These are phyloP conservation scores for Capronia coronata DNA, from an alignment of 2,329 filamentous ascomycete species.

Conservation along the genomic window DNA sequence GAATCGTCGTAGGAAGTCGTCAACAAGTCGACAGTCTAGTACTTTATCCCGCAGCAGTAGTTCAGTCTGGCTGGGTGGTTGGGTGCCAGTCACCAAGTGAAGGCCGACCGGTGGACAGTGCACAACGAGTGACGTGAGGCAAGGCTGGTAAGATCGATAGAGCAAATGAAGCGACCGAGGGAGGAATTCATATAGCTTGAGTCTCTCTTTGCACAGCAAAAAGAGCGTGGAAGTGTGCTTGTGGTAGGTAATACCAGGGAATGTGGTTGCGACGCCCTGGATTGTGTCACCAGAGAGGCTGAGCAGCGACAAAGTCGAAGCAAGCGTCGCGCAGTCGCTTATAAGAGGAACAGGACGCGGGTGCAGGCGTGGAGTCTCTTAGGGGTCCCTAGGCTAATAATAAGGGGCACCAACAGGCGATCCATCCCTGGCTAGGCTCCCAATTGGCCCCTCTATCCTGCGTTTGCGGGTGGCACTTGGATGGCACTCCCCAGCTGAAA, in stretches of 20 bases:
- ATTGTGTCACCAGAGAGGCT: constrained; percentile 16
- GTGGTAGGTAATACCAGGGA: too few relatives aligned
- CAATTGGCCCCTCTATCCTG: not conserved
- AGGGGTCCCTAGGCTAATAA: not conserved
- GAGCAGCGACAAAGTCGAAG: constrained; percentile 6
- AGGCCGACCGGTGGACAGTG: constrained; percentile 22
- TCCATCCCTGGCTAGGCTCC: constrained; percentile 5
- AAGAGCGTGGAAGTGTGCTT: too few relatives aligned
- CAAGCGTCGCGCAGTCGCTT: not conserved
- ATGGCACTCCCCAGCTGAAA: constrained; percentile 9
- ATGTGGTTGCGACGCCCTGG: not conserved
- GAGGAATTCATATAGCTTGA: too few relatives aligned
- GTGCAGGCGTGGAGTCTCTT: not conserved
- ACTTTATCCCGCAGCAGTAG: not conserved
- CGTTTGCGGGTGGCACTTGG: constrained; percentile 5
- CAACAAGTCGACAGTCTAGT: not conserved
- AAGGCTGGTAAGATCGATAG: constrained; percentile 12
- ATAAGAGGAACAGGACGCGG: constrained; percentile 4
- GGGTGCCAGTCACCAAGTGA: constrained; percentile 7
- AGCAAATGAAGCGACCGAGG: constrained; percentile 2
- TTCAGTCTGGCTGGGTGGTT: constrained; percentile 1
- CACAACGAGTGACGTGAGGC: constrained; percentile 13
- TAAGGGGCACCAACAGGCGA: not conserved
- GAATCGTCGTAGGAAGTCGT: not conserved
- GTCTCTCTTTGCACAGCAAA: too few relatives aligned